Percentiles rank a stretch among this genome's conserved stretches.
phyloP scores from a whole-genome alignment of 495 filamentous ascomycete species.

The Aspergillus conjunctus region DNA sequence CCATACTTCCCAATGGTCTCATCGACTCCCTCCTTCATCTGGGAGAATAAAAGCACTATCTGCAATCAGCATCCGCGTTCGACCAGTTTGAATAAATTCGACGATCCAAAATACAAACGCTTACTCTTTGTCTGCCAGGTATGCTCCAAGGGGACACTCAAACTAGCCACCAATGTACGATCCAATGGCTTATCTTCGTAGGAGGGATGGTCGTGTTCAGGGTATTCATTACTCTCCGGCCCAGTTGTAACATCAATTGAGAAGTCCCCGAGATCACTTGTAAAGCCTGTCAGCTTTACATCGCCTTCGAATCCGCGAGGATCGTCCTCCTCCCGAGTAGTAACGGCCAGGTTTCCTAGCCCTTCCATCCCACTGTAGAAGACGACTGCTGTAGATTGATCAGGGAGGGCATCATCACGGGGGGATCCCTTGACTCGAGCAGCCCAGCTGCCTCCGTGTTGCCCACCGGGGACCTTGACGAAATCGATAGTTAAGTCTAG shows the following conservation, averaged over 20 bases:
- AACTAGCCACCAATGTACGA: conserved; percentile 71
- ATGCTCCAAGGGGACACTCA: conserved; percentile 64
- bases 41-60: conserved; percentile 66
- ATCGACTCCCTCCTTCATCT: conserved; percentile 78
- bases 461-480: conserved; percentile 87
- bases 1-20: conserved; percentile 67
- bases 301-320: conserved; percentile 67
- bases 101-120: conserved; percentile 10
- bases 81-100: not conserved
- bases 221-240: conserved; percentile 62
- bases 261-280: conserved; percentile 79
- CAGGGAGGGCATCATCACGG: conserved; percentile 62
- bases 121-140: conserved; percentile 84
- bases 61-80: conserved; percentile 11
- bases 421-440: conserved; percentile 82
- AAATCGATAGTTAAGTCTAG: conserved; percentile 91
- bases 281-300: conserved; percentile 74
- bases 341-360: conserved; percentile 63
- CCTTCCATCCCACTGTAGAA: conserved; percentile 85
- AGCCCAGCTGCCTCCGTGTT: conserved; percentile 89
- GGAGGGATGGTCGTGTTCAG: conserved; percentile 60
- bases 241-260: conserved; percentile 75
- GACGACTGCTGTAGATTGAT: conserved; percentile 74
- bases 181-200: conserved; percentile 75
- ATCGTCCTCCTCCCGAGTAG: conserved; percentile 46